Conservation (phyloP, 2,329 filamentous ascomycete genomes). For the Colletotrichum liriopes region DNA sequence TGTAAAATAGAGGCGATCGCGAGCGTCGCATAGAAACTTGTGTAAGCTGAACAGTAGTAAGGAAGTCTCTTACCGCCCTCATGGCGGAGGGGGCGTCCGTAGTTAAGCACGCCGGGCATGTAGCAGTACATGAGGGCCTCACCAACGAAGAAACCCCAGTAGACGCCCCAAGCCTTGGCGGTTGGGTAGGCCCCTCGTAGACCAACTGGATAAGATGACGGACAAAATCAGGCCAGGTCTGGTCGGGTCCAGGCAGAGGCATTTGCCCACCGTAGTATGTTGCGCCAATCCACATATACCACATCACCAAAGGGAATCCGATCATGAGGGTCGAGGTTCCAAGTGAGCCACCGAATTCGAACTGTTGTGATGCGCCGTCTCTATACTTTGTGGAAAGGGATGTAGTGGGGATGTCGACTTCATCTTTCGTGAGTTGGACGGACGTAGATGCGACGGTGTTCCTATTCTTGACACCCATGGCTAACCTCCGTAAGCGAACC, state of each 20-base stretch:
- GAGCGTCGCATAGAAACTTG: slow-evolving; percentile 85
- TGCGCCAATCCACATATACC: slow-evolving; percentile 99
- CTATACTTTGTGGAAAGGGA: background rate
- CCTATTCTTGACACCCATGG: background rate
- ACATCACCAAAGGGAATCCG: slow-evolving; percentile 95
- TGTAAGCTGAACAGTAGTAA: slow-evolving; percentile 88
- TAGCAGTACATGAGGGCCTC: slow-evolving; percentile 82
- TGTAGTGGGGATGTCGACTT: no score
- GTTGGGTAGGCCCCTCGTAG: slow-evolving; percentile 83
- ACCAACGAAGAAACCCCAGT: slow-evolving; percentile 86
- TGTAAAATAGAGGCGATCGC: slow-evolving; percentile 75
- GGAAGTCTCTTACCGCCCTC: slow-evolving; percentile 81
- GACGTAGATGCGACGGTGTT: background rate
- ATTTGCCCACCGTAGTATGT: slow-evolving; percentile 92
- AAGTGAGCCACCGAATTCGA: slow-evolving; percentile 88
- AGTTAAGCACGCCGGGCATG: slow-evolving; percentile 82
- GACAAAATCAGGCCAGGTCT: slow-evolving; percentile 81
- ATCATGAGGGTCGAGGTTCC: slow-evolving; percentile 90
- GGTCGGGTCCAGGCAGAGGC: slow-evolving; percentile 75
- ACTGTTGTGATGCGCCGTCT: slow-evolving; percentile 57
- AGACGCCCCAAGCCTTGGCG: slow-evolving; percentile 83
- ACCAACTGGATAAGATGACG: slow-evolving; percentile 79
- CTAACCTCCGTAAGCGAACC: background rate
- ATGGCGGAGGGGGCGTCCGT: slow-evolving; percentile 85
- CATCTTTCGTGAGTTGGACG: background rate